Conservation (phyloP, 2,329 filamentous ascomycete genomes). For the Exophiala spinifera region DNA sequence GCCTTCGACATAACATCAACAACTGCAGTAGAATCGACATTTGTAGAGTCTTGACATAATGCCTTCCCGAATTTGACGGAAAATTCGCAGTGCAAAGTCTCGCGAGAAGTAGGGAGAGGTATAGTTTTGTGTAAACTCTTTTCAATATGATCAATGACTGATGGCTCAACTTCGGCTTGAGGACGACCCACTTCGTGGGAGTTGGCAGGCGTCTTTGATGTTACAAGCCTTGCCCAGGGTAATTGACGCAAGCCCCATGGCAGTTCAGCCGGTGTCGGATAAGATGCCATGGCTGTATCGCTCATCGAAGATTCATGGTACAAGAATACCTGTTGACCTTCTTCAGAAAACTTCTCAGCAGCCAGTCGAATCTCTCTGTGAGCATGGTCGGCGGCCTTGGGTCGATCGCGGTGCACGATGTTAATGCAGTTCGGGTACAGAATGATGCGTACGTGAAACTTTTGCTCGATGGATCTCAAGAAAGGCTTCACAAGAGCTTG, state of each 20-base stretch:
- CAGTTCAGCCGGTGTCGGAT: constrained; percentile 12
- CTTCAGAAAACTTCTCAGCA: neutral
- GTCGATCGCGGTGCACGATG: constrained; percentile 7
- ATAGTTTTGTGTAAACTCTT: neutral
- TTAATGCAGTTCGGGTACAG: constrained; percentile 4
- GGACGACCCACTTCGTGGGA: neutral
- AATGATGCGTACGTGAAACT: constrained; percentile 16
- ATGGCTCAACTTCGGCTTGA: neutral
- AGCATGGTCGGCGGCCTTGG: constrained; percentile 12
- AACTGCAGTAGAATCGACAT: neutral
- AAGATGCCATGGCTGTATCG: constrained; percentile 5
- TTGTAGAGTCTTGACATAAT: constrained; percentile 5
- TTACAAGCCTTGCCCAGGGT: constrained; percentile 11
- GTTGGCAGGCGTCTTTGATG: neutral
- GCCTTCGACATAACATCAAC: neutral
- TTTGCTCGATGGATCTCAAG: constrained; percentile 14
- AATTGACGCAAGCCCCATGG: constrained; percentile 2
- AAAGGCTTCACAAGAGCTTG: constrained; percentile 5
- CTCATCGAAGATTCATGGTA: neutral
- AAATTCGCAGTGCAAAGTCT: constrained; percentile 5
- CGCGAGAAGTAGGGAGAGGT: neutral
- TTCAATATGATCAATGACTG: constrained; percentile 1
- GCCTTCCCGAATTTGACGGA: constrained; percentile 15
- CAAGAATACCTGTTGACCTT: constrained; percentile 4
- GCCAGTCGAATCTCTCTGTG: constrained; percentile 17